Evolutionary conservation across 2,329 filamentous ascomycete genomes (phyloP).

Genomic region (Fusarium globosum): DNA sequence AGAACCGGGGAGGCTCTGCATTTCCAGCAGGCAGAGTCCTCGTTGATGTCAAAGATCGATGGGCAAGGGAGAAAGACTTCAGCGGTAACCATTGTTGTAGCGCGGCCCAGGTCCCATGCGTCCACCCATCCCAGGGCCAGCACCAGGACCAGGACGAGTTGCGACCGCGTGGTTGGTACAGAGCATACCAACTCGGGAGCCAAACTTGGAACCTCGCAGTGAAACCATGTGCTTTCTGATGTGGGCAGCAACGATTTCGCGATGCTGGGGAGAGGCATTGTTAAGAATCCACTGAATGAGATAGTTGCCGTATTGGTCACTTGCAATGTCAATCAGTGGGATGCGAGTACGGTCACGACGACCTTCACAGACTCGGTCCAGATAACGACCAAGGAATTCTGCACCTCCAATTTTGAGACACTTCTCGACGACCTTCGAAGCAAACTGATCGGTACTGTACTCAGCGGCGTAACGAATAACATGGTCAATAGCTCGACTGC

Average conservation of each 20-base stretch:
- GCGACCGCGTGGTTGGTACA: conserved; percentile 94
- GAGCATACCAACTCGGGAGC: conserved; percentile 97
- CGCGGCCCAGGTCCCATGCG: conserved; percentile 70
- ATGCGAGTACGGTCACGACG: conserved; percentile 92
- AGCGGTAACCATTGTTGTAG: conserved; percentile 70
- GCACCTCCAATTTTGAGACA: conserved; percentile 94
- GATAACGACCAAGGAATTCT: conserved; percentile 92
- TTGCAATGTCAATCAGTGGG: conserved; percentile 96
- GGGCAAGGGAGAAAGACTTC: conserved; percentile 16
- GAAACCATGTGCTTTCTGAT: conserved; percentile 99
- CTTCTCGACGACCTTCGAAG: conserved; percentile 98
- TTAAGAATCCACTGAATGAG: conserved; percentile 97
- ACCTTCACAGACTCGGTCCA: conserved; percentile 93
- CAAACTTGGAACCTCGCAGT: conserved; percentile 96
- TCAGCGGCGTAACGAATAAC: conserved; percentile 93
- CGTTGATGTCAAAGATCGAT: not conserved
- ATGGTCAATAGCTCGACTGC: conserved; percentile 92
- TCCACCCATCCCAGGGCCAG: conserved; percentile 71
- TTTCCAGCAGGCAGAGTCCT: conserved; percentile 5
- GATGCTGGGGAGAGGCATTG: conserved; percentile 86
- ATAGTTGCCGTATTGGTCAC: conserved; percentile 99
- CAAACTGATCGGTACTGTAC: conserved; percentile 99
- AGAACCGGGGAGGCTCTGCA: conserved; percentile 4
- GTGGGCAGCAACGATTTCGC: conserved; percentile 91
- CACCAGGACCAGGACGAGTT: conserved; percentile 87